These are phyloP conservation scores for Aspergillus saccharolyticus DNA, from an alignment of 495 filamentous ascomycete species.

Conservation along the genomic window DNA sequence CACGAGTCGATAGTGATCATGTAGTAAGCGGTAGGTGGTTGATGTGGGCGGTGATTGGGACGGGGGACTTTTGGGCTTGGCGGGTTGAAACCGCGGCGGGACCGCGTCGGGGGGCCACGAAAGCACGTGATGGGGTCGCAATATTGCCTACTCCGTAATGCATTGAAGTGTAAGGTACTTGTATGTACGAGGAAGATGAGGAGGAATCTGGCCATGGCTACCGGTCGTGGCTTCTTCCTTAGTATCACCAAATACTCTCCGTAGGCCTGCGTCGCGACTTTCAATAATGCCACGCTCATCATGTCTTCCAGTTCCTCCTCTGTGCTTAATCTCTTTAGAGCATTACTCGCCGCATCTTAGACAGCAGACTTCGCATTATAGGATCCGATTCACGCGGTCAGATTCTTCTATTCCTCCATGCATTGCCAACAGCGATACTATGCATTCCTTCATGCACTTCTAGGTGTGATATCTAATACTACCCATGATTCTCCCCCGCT, in stretches of 20 bases:
- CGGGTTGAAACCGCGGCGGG: slow-evolving; percentile 11
- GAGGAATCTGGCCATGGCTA: too few relatives aligned
- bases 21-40: neutral
- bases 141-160: slow-evolving; percentile 5
- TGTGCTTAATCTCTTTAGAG: neutral
- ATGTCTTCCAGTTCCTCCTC: neutral
- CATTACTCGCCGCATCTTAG: neutral
- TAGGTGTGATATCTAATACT: neutral
- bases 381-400: neutral
- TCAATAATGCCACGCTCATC: neutral
- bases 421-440: slow-evolving; percentile 9
- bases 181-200: too few relatives aligned
- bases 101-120: slow-evolving; percentile 21
- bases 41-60: too few relatives aligned
- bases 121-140: slow-evolving; percentile 19
- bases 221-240: neutral
- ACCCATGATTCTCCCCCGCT: neutral
- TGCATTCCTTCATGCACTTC: slow-evolving; percentile 6
- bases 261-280: too few relatives aligned
- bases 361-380: neutral
- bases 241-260: too few relatives aligned
- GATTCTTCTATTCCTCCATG: slow-evolving; percentile 3
- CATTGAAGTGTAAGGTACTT: too few relatives aligned
- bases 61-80: neutral
- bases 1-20: neutral